A percentile compares a stretch with the other conserved stretches of the same genome.
Conservation (phyloP, 805 yeast genomes). For the Candida ascalaphidarum region DNA sequence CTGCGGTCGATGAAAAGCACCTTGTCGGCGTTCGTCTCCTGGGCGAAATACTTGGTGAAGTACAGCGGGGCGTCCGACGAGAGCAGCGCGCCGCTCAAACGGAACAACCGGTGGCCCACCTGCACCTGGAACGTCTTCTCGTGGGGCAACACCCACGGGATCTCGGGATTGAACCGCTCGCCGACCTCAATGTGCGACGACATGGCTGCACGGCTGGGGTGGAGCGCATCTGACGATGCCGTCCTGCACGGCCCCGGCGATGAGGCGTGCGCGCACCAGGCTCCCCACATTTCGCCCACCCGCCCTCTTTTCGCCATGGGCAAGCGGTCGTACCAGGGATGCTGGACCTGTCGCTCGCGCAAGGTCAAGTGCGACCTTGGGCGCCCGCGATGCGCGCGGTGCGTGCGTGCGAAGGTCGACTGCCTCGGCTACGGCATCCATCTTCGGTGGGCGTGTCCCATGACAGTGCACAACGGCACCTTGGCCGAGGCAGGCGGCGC, state of each 20-base stretch:
- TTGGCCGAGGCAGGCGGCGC: constrained; percentile 5
- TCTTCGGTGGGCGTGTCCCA: constrained; percentile 38
- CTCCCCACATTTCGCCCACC: too few species aligned
- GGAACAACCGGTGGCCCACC: constrained; percentile 56
- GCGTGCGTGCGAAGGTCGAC: constrained; percentile 32
- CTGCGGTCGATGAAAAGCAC: constrained; percentile 66
- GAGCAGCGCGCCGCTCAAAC: constrained; percentile 75
- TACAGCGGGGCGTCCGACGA: constrained; percentile 85
- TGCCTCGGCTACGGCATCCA: constrained; percentile 46
- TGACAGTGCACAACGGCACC: constrained; percentile 18
- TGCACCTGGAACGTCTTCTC: constrained; percentile 62
- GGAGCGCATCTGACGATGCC: too few species aligned
- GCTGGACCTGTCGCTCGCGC: constrained; percentile 47
- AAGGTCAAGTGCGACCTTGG: constrained; percentile 46
- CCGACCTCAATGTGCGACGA: constrained; percentile 5
- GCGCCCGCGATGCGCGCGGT: constrained; percentile 38
- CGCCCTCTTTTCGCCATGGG: too few species aligned
- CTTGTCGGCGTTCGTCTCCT: constrained; percentile 28
- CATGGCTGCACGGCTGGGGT: too few species aligned
- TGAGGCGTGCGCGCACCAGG: too few species aligned
- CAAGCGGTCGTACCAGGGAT: too few species aligned
- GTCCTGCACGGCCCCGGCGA: too few species aligned
- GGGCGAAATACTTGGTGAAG: constrained; percentile 62
- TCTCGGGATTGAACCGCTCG: constrained; percentile 29
- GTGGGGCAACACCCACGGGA: constrained; percentile 54